phyloP scores from a whole-genome alignment of 1,139 yeast genomes.

The Sugiyamaella sp. region DNA sequence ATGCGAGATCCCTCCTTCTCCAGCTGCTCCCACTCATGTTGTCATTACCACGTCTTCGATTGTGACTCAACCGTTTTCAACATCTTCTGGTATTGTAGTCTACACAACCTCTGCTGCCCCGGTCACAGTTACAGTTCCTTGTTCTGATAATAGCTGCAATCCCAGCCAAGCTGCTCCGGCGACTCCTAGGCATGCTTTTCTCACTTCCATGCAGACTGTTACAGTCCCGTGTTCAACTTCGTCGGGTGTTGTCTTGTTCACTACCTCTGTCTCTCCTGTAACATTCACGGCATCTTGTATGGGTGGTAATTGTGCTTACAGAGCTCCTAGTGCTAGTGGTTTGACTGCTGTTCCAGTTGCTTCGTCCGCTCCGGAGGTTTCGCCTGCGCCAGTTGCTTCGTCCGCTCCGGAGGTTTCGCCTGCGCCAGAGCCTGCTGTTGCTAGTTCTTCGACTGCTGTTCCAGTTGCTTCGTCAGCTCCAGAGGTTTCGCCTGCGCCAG shows the following conservation, averaged over 20 bases:
- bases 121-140: slow-evolving; percentile 15
- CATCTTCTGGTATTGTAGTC: neutral
- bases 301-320: neutral
- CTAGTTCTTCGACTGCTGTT: neutral
- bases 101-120: neutral
- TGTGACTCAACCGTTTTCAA: slow-evolving; percentile 5
- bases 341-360: neutral
- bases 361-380: neutral
- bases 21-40: neutral
- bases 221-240: slow-evolving; percentile 21
- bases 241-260: slow-evolving; percentile 5
- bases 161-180: neutral
- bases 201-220: slow-evolving; percentile 12
- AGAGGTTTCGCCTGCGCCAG: neutral
- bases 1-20: neutral
- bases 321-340: too few relatives aligned
- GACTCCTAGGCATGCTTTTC: neutral
- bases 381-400: slow-evolving; percentile 1
- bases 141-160: neutral
- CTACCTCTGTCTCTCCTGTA: slow-evolving; percentile 7
- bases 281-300: slow-evolving; percentile 22
- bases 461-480: neutral
- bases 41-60: slow-evolving; percentile 7
- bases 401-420: neutral
- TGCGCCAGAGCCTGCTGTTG: neutral